Conservation (phyloP, 148 eudicot species). For the Rhododendron kiyosumense region DNA sequence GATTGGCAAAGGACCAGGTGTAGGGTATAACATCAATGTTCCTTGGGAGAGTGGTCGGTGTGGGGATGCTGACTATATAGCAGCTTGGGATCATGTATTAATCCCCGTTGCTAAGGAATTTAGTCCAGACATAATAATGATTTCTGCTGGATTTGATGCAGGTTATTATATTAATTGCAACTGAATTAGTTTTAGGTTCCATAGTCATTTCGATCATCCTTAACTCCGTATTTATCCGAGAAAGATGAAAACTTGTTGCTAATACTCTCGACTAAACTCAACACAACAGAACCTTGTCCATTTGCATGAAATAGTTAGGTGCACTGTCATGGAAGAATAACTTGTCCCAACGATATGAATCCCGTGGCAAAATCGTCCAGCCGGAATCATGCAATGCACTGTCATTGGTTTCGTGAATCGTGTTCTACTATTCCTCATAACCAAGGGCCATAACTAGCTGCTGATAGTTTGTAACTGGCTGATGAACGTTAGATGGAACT, state of each 20-base stretch:
- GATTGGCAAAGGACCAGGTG: constrained; percentile 86
- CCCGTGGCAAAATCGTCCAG: not conserved
- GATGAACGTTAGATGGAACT: not conserved
- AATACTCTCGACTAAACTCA: not conserved
- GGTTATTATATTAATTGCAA: constrained; percentile 38
- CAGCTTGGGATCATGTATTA: constrained; percentile 89
- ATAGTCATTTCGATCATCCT: not conserved
- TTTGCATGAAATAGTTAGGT: not conserved
- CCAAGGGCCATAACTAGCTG: not conserved
- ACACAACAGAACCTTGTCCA: not conserved
- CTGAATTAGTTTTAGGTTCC: not conserved
- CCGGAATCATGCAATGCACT: not conserved
- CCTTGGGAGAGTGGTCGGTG: constrained; percentile 94
- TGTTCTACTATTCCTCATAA: not conserved
- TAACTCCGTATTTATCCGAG: not conserved
- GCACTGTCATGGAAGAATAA: not conserved
- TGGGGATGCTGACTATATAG: constrained; percentile 93
- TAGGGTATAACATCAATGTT: constrained; percentile 90
- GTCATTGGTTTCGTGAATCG: not conserved
- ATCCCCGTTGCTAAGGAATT: constrained; percentile 95
- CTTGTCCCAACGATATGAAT: not conserved
- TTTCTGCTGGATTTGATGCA: constrained; percentile 99
- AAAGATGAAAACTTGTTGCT: not conserved
- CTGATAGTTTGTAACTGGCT: not conserved
- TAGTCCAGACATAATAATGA: constrained; percentile 71